Base-by-base conservation (phyloP, 331 rosid genomes). In the Prunus yedoensis region DNA sequence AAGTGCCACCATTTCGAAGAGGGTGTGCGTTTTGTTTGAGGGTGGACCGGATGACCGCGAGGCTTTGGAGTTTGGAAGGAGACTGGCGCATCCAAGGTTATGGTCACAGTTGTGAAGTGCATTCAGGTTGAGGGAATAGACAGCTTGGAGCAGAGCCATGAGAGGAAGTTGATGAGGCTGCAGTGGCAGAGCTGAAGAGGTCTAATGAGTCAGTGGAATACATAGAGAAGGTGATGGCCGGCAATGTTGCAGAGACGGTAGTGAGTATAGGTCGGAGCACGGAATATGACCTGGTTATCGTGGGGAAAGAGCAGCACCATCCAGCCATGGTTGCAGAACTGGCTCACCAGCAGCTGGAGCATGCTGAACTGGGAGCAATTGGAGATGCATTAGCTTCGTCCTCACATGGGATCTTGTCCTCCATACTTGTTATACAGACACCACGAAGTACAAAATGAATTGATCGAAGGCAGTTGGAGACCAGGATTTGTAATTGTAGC, bases 21-120 rank as follows among this genome's bases (percentile, higher is more conserved):
- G 79, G 23, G 71, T 91, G 5, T 88, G 93, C 46, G 23, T 91
- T 2, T 21, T 89, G 6, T 93, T 89, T 74, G 84, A 87, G 21
- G 94, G 98, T 4, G 98, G 98, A 47, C 90, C 96, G 0, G 96
- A 93, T 61, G 96, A 93, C 50, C 90, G 97, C 0, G 91, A 88
- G 81, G 94, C 94, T 16, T 25, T 91, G 68, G 92, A 87, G 58
- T 68, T 91, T 61, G 96, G 86, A 0, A 82, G 82, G 0, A 76
- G 87, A 74, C 85, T 88, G 88, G 81, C 77, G 12, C 92, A 93
- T 68, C 96, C 93, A 4, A 80, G 84, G 84, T 87, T 35, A 80
- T 18, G 43, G 79, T 91, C 4, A 69, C 89, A 1, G 71, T 91
- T 30, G 73, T 79, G 13, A 87, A 87, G 83, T 91, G 91, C 17